Base-by-base conservation (phyloP, 2,329 filamentous ascomycete species). In the Metarhizium sp. region DNA sequence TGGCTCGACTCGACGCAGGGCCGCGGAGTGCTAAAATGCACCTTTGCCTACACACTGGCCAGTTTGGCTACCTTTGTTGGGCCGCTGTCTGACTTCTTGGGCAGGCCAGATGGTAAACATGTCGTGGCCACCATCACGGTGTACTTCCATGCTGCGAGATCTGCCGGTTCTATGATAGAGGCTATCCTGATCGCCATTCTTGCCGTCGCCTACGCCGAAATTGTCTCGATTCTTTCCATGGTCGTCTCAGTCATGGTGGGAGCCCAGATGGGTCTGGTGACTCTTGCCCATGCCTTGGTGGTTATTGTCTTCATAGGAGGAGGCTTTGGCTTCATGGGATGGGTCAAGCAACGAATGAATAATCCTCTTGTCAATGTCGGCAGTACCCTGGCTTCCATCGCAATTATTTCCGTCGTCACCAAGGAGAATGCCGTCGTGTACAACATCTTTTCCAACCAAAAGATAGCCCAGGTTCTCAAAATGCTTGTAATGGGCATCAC, bases 111-210 rank as follows among this genome's bases (percentile, higher is more conserved):
- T 71, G 89, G 89, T 48, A 95, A 95, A 67, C 91, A 95, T 70
- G 85, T 95, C 65, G 89, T 95, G 55, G 90, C 90, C 42, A 95
- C 90, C 2, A 85, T 95, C 54, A 92, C 88, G 0, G 90, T 95
- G 6, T 96, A 95, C 66, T 96, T 95, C 65, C 90, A 95, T 68
- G 89, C 91, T 2, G 87, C 89, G 1, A 79, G 91, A 57, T 88
- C 88, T 18, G 81, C 85, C 20, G 91, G 90, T 1, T 91, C 87
- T 63, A 95, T 95, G 89, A 81, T 88, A 56, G 87, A 95, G 69
- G 90, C 89, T 2, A 81, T 86, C 13, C 73, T 90, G 43, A 82
- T 92, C 53, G 87, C 89, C 5, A 72, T 87, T 36, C 77, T 87
- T 16, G 90, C 89, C 1, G 87, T 95, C 59, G 71, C 83, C 40